A percentile compares a stretch with the other conserved stretches of the same genome.
Evolutionary conservation across 176 grass and related monocot genomes (phyloP).

Genomic region (Aegilops sharonensis): DNA sequence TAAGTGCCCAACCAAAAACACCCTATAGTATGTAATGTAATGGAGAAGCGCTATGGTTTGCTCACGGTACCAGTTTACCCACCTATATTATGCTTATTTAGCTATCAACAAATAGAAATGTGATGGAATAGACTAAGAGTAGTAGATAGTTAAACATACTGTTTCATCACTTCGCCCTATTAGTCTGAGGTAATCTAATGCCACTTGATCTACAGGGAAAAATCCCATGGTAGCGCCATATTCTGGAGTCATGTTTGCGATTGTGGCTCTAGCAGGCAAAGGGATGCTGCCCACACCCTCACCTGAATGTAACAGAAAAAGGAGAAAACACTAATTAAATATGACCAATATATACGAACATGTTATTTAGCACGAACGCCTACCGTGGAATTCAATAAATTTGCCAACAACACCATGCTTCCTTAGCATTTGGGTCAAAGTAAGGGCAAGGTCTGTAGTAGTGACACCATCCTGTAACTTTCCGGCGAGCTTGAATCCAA

Average conservation of each 20-base stretch:
- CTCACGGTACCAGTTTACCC: background rate
- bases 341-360: background rate
- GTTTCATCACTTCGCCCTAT: conserved; percentile 83
- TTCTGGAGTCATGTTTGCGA: conserved; percentile 96
- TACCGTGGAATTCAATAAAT: conserved; percentile 94
- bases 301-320: conserved; percentile 44
- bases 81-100: conserved; percentile 14
- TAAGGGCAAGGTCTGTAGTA: conserved; percentile 89
- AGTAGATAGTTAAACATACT: conserved; percentile 30
- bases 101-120: background rate
- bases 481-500: conserved; percentile 82
- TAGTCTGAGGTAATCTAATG: conserved; percentile 79
- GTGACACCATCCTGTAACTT: conserved; percentile 74
- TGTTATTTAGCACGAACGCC: background rate
- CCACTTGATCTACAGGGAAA: conserved; percentile 90
- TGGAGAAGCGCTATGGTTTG: background rate
- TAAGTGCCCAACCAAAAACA: background rate
- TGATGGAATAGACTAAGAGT: background rate
- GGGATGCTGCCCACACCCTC: conserved; percentile 81
- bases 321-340: background rate
- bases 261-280: conserved; percentile 83
- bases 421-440: conserved; percentile 90
- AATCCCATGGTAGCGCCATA: conserved; percentile 98
- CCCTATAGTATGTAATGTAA: background rate
- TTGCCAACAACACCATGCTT: conserved; percentile 96